phyloP scores from a whole-genome alignment of 2,329 filamentous ascomycete genomes.

The Fusarium sp. region DNA sequence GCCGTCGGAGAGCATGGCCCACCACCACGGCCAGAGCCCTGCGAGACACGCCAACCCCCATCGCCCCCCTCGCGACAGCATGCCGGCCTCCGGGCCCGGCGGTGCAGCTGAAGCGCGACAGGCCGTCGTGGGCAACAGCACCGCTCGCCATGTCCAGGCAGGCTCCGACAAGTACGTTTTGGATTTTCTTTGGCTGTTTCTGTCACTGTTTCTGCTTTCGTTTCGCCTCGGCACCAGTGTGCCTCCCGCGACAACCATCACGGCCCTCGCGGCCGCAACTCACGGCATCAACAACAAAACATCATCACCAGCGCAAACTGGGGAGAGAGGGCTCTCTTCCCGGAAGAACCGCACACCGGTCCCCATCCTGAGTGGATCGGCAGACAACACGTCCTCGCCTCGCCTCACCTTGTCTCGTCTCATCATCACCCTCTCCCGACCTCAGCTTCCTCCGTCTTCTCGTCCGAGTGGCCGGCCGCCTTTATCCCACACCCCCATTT shows the following conservation, averaged over 20 bases:
- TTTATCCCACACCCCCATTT: conserved; percentile 34
- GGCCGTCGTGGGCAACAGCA: conserved; percentile 58
- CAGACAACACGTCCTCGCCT: conserved; percentile 36
- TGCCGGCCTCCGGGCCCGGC: conserved; percentile 67
- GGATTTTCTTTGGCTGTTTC: conserved; percentile 17
- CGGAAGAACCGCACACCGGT: conserved; percentile 5
- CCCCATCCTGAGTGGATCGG: conserved; percentile 34
- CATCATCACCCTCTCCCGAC: conserved; percentile 34
- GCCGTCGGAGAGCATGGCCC: conserved; percentile 72
- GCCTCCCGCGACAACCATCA: conserved; percentile 9
- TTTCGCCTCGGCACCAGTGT: no score
- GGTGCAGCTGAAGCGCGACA: conserved; percentile 63
- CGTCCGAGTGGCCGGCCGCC: conserved; percentile 39
- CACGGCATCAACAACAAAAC: conserved; percentile 4
- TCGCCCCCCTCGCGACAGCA: conserved; percentile 68
- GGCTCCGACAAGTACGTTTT: conserved; percentile 70
- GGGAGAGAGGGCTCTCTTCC: background rate
- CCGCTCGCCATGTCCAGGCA: conserved; percentile 64
- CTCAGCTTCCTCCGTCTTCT: conserved; percentile 35
- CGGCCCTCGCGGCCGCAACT: conserved; percentile 14
- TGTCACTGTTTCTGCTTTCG: conserved; percentile 17
- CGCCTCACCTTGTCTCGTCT: conserved; percentile 35
- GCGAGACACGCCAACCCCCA: conserved; percentile 64
- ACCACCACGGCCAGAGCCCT: conserved; percentile 73
- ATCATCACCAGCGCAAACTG: no score